Conservation (phyloP, 108 stramenopile genomes). For the Mayamaea pseudoterrestris region DNA sequence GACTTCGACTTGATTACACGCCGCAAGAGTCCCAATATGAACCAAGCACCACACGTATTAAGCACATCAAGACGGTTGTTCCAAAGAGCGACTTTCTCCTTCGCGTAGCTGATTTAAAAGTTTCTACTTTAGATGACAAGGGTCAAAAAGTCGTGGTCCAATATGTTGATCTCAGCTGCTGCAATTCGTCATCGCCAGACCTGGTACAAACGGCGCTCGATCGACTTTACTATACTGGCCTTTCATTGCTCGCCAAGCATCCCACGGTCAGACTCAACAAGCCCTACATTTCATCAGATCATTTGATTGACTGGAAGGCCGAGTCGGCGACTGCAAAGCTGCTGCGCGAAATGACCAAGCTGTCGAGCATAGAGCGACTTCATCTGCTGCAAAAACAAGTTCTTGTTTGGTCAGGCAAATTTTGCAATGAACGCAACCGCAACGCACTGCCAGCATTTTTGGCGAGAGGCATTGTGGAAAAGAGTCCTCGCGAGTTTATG, state of each 20-base stretch:
- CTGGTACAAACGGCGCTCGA: conserved; percentile 8
- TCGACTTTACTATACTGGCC: conserved; percentile 9
- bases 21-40: not conserved
- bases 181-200: conserved; percentile 3
- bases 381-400: conserved; percentile 11
- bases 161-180: conserved; percentile 5
- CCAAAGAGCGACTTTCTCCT: conserved; percentile 10
- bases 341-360: conserved; percentile 7
- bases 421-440: conserved; percentile 2
- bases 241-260: conserved; percentile 4
- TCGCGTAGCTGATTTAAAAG: conserved; percentile 26
- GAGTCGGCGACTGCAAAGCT: conserved; percentile 18
- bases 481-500: conserved; percentile 20
- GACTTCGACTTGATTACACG: conserved; percentile 21
- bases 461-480: conserved; percentile 28
- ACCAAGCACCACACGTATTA: not conserved
- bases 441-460: conserved; percentile 22
- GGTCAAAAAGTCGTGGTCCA: too few species aligned
- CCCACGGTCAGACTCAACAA: conserved; percentile 1
- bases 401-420: conserved; percentile 25
- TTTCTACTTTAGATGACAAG: not conserved
- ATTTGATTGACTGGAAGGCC: conserved; percentile 29
- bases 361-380: conserved; percentile 12
- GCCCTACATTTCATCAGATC: not conserved
- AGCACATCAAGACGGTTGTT: not conserved